These are phyloP conservation scores for Xylariaceae sp. DNA, from an alignment of 2,329 filamentous ascomycete genomes.

Conservation along the genomic window DNA sequence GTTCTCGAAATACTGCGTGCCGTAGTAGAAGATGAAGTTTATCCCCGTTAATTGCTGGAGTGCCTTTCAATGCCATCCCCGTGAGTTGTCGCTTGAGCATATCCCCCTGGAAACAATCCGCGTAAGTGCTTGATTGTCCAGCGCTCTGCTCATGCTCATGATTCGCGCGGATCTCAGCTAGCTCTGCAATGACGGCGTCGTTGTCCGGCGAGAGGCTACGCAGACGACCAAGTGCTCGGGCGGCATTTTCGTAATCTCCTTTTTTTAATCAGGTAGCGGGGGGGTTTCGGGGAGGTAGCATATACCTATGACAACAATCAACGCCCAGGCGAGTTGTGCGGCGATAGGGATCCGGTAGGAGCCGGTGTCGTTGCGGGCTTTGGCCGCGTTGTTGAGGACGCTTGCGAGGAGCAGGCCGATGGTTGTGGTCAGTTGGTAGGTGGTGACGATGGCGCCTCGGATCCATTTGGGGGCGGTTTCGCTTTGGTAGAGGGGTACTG, in stretches of 20 bases:
- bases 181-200: slow-evolving; percentile 53
- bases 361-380: slow-evolving; percentile 46
- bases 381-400: slow-evolving; percentile 59
- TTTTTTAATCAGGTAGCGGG: slow-evolving; percentile 63
- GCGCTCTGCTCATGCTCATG: slow-evolving; percentile 58
- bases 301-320: slow-evolving; percentile 61
- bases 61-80: slow-evolving; percentile 61
- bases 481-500: slow-evolving; percentile 65
- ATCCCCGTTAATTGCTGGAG: slow-evolving; percentile 55
- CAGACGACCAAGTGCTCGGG: slow-evolving; percentile 52
- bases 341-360: slow-evolving; percentile 60
- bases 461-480: slow-evolving; percentile 70
- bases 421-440: slow-evolving; percentile 65
- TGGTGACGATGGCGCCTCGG: slow-evolving; percentile 62
- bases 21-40: slow-evolving; percentile 46
- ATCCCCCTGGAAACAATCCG: slow-evolving; percentile 48
- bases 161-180: slow-evolving; percentile 58
- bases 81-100: slow-evolving; percentile 58
- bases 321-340: slow-evolving; percentile 62
- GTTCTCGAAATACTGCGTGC: slow-evolving; percentile 55
- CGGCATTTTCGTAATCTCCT: slow-evolving; percentile 49
- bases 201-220: slow-evolving; percentile 56
- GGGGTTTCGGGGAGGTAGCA: slow-evolving; percentile 67
- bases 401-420: slow-evolving; percentile 62
- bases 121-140: slow-evolving; percentile 39